These are phyloP conservation scores for Detonula confervacea DNA, from an alignment of 352 stramenopile genomes.

Conservation along the genomic window DNA sequence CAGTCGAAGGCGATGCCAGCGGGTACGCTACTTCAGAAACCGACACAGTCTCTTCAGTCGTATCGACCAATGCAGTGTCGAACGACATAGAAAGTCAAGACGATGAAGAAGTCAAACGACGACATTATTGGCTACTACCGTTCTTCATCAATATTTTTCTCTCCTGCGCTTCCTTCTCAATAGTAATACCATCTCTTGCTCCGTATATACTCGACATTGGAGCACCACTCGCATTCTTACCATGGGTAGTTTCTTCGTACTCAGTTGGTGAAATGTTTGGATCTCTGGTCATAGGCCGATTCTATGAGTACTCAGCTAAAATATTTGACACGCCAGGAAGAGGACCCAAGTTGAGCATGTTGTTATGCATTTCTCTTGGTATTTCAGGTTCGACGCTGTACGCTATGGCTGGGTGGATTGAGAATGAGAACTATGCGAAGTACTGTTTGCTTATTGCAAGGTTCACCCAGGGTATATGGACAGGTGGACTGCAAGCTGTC, in stretches of 20 bases:
- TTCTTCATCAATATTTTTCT: constrained; percentile 75
- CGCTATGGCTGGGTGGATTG: constrained; percentile 37
- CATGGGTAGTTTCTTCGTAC: constrained; percentile 60
- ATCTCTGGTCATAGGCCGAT: constrained; percentile 46
- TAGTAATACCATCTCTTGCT: constrained; percentile 58
- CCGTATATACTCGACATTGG: constrained; percentile 57
- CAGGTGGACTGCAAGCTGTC: constrained; percentile 56
- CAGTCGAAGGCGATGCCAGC: background rate
- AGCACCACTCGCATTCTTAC: constrained; percentile 42
- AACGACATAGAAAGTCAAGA: background rate
- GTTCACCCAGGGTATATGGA: constrained; percentile 57
- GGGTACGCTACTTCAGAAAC: background rate
- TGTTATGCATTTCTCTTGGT: constrained; percentile 28
- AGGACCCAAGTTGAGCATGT: constrained; percentile 38
- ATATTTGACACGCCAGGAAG: constrained; percentile 23
- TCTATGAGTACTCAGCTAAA: constrained; percentile 48
- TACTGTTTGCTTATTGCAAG: constrained; percentile 31
- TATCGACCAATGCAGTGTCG: background rate
- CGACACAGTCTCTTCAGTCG: too few species aligned
- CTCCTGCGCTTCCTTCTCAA: constrained; percentile 57
- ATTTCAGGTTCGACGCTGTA: constrained; percentile 52
- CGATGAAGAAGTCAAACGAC: background rate
- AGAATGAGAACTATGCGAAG: constrained; percentile 5
- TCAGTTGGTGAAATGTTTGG: constrained; percentile 64
- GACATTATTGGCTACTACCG: constrained; percentile 41